These are phyloP conservation scores for Colletotrichum brevisporum DNA, from an alignment of 2,329 filamentous ascomycete species.

Conservation along the genomic window DNA sequence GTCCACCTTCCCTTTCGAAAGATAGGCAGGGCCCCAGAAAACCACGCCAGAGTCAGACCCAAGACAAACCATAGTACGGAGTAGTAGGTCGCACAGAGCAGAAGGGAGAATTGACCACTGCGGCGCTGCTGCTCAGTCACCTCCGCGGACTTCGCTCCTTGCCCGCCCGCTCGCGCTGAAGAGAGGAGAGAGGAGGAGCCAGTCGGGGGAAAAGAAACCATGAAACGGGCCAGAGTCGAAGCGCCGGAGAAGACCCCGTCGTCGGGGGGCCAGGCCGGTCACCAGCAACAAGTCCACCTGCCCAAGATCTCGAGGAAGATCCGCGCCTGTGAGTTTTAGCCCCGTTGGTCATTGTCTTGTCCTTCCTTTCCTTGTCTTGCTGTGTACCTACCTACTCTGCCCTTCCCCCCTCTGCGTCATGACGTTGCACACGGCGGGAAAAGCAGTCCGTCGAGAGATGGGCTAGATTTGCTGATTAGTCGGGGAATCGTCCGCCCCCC, in stretches of 20 bases:
- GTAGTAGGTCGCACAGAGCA: too few relatives aligned
- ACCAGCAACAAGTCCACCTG: slow-evolving; percentile 28
- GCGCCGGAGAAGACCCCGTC: slow-evolving; percentile 40
- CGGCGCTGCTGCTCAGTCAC: background rate
- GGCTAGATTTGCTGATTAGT: too few relatives aligned
- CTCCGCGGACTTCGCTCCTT: slow-evolving; percentile 33
- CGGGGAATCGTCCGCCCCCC: too few relatives aligned
- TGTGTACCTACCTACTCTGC: too few relatives aligned
- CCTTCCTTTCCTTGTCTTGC: too few relatives aligned
- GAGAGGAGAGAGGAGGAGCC: too few relatives aligned
- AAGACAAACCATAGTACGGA: too few relatives aligned
- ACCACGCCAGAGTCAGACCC: background rate
- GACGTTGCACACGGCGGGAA: too few relatives aligned
- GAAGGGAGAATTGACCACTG: too few relatives aligned
- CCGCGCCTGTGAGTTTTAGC: slow-evolving; percentile 48
- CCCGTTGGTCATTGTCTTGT: background rate
- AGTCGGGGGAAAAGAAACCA: slow-evolving; percentile 1
- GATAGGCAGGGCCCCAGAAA: slow-evolving; percentile 28
- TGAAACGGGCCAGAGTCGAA: slow-evolving; percentile 40
- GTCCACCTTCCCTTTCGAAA: slow-evolving; percentile 27
- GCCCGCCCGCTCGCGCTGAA: background rate
- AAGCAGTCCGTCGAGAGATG: too few relatives aligned
- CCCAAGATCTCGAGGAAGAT: slow-evolving; percentile 51
- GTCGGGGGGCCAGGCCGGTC: slow-evolving; percentile 15
- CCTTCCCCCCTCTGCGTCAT: too few relatives aligned